Evolutionary conservation across 768 basidiomycete species (phyloP).

Genomic region (Tulasnella sp.): DNA sequence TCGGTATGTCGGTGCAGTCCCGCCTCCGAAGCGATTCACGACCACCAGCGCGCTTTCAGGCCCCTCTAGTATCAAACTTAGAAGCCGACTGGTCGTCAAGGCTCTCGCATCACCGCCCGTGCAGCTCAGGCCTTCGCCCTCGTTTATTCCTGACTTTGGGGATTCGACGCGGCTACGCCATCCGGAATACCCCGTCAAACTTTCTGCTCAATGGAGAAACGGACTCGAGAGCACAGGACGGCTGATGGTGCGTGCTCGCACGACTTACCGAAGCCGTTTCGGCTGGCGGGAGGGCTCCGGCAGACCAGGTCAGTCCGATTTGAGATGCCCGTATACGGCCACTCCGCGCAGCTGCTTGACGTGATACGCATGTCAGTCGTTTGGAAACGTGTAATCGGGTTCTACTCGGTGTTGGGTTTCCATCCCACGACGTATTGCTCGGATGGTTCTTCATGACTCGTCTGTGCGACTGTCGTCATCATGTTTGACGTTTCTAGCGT

Average conservation of each 20-base stretch:
- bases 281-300: not conserved
- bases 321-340: not conserved
- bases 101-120: not conserved
- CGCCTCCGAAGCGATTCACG: not conserved
- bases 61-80: not conserved
- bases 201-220: not conserved
- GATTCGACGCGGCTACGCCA: not conserved
- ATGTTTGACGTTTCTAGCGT: not conserved
- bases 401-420: not conserved
- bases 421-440: not conserved
- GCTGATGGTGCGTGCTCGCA: not conserved
- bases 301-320: not conserved
- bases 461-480: not conserved
- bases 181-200: not conserved
- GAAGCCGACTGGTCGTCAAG: not conserved
- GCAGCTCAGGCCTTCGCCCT: not conserved
- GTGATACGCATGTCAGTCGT: not conserved
- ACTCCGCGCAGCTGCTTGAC: not conserved
- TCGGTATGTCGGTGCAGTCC: not conserved
- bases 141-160: not conserved
- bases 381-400: not conserved
- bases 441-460: not conserved
- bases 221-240: not conserved
- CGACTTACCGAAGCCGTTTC: not conserved
- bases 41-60: not conserved